Conservation (phyloP, 2,329 filamentous ascomycete species). For the Penicillium sp. region DNA sequence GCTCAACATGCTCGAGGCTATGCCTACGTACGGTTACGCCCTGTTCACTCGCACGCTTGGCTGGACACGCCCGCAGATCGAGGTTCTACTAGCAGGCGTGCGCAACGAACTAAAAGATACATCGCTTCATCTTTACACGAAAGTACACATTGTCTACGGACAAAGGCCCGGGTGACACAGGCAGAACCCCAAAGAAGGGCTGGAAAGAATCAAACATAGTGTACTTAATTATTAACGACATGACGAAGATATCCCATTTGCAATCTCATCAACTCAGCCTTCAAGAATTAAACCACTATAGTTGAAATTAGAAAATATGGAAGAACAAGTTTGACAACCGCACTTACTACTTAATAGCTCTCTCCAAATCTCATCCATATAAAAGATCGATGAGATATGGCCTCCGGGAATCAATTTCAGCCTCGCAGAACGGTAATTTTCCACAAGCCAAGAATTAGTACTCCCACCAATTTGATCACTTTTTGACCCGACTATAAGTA, state of each 20-base stretch:
- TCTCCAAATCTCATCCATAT: slow-evolving; percentile 1
- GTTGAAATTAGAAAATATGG: not conserved
- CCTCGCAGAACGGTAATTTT: not conserved
- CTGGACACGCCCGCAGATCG: slow-evolving; percentile 42
- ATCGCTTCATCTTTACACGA: slow-evolving; percentile 42
- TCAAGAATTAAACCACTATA: not conserved
- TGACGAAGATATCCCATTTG: not conserved
- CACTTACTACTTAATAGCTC: not conserved
- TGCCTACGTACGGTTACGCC: slow-evolving; percentile 41
- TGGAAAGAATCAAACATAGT: not conserved
- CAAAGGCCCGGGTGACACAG: slow-evolving; percentile 24
- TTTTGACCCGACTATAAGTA: not conserved
- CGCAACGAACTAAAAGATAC: slow-evolving; percentile 43
- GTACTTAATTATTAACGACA: slow-evolving; percentile 1
- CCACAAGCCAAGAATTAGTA: not conserved
- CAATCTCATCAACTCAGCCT: not conserved
- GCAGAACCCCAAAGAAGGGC: not conserved
- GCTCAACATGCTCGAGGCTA: slow-evolving; percentile 41
- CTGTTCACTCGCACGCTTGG: slow-evolving; percentile 46
- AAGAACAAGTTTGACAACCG: not conserved
- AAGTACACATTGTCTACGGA: slow-evolving; percentile 36
- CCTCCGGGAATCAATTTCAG: not conserved
- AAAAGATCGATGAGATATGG: not conserved
- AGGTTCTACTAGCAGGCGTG: slow-evolving; percentile 44
- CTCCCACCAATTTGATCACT: not conserved